Base-by-base conservation (phyloP, 2,329 filamentous ascomycete species). In the Sclerotinia glacialis region DNA sequence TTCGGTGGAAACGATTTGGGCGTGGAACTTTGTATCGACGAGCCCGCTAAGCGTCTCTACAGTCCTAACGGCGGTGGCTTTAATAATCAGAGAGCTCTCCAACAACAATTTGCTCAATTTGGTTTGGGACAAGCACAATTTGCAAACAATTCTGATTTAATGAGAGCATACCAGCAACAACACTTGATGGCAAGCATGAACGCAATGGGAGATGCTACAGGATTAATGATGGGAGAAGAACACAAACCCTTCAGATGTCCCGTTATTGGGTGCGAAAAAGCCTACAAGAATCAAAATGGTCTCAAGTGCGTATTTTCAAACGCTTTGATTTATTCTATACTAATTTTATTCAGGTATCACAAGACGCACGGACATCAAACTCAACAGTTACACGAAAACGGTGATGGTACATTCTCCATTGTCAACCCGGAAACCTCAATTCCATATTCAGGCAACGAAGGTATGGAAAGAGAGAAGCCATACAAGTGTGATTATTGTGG, bases 391-490 rank as follows among this genome's bases (percentile, higher is more conserved):
- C 93, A 97, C 76, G 93, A 97, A 78, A 99, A 99, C 74, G 90
- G 91, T 21, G 95, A 99, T 75, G 95, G 95, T 62, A 97, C 95
- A 2, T 98, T 97, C 77, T 98, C 94, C 0, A 99, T 99, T 72
- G 94, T 99, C 62, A 96, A 99, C 74, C 95, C 95, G 0, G 91
- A 97, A 76, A 98, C 95, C 0, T 95, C 91, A 37, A 86, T 92
- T 1, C 95, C 95, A 0, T 99, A 98, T 71, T 95, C 95, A 0
- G 95, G 95, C 42, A 98, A 95, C 0, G 83, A 97, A 46, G 95
- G 95, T n/a, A 99, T 99, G 95, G 95, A 99, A 80, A 99, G 98
- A 78, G 94, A 98, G 81, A 99, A 99, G 82, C 95, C 95, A 3
- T 98, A 98, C 78, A 93, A 93, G 76, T 99, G 95, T 78, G 93